Conservation (phyloP, 2,329 filamentous ascomycete genomes). For the Fusarium temperatum region DNA sequence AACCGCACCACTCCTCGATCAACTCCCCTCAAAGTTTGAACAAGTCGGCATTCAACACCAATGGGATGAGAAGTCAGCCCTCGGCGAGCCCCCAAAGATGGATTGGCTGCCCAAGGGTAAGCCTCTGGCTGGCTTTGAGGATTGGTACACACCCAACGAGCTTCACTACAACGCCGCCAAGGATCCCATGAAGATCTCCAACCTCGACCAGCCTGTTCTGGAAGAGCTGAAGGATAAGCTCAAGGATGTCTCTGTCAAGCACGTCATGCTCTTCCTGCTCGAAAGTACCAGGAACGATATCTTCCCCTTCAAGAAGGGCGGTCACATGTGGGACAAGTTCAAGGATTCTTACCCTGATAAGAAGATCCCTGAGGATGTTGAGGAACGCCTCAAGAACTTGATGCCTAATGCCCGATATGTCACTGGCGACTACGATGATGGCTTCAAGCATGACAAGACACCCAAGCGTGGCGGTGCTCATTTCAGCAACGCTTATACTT, state of each 20-base stretch:
- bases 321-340: conserved; percentile 49
- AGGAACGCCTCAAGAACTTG: conserved; percentile 39
- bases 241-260: conserved; percentile 50
- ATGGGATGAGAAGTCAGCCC: conserved; percentile 43
- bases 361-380: conserved; percentile 46
- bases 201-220: conserved; percentile 47
- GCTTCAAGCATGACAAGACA: conserved; percentile 40
- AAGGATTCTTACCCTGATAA: conserved; percentile 44
- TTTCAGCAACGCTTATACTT: conserved; percentile 52
- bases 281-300: conserved; percentile 57
- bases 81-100: conserved; percentile 34
- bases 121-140: conserved; percentile 41
- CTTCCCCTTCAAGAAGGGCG: conserved; percentile 55
- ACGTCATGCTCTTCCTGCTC: conserved; percentile 54
- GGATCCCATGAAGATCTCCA: conserved; percentile 54
- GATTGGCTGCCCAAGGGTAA: conserved; percentile 38
- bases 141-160: conserved; percentile 39
- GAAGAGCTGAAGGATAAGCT: conserved; percentile 40
- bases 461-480: conserved; percentile 51
- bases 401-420: conserved; percentile 47
- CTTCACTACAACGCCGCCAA: conserved; percentile 48
- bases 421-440: conserved; percentile 50
- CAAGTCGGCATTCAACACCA: conserved; percentile 40
- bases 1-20: conserved; percentile 43
- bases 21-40: conserved; percentile 36